A percentile compares a stretch with the other conserved stretches of the same genome.
Conservation (phyloP, 768 basidiomycete species). For the Collybia sordida region DNA sequence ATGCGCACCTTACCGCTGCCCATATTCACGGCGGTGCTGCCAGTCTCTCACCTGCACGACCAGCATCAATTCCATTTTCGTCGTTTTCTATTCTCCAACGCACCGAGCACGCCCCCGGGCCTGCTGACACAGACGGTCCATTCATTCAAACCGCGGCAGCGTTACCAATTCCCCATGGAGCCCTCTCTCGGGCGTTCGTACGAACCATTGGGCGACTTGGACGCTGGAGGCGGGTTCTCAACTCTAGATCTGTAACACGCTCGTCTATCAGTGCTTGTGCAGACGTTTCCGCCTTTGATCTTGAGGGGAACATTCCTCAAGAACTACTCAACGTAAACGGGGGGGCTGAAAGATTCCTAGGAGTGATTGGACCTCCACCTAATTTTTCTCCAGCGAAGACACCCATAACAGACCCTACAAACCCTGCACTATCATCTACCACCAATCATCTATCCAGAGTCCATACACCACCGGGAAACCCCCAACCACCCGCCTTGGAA, state of each 20-base stretch:
- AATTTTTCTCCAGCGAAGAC: background rate
- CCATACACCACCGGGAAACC: too few species aligned
- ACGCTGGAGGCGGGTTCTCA: constrained; percentile 78
- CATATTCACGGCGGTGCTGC: constrained; percentile 27
- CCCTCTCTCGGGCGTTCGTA: constrained; percentile 73
- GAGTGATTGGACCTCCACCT: constrained; percentile 42
- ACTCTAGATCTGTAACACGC: constrained; percentile 36
- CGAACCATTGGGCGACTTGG: constrained; percentile 84
- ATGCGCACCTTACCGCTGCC: constrained; percentile 44
- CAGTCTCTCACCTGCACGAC: constrained; percentile 36
- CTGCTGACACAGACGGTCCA: constrained; percentile 24
- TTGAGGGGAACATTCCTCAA: constrained; percentile 58
- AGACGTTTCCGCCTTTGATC: constrained; percentile 69
- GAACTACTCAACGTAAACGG: constrained; percentile 62
- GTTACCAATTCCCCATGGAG: constrained; percentile 56
- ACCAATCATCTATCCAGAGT: too few species aligned
- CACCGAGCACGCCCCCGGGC: constrained; percentile 42
- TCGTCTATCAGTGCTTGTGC: constrained; percentile 32
- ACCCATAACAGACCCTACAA: too few species aligned
- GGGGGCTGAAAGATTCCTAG: constrained; percentile 67
- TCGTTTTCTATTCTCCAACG: constrained; percentile 66
- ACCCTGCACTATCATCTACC: too few species aligned
- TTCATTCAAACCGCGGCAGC: constrained; percentile 40
- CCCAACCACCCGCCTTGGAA: too few species aligned
- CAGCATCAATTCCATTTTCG: constrained; percentile 50